phyloP scores from a whole-genome alignment of 1,139 yeast genomes.

The Sugiyamaella grinbergsii region DNA sequence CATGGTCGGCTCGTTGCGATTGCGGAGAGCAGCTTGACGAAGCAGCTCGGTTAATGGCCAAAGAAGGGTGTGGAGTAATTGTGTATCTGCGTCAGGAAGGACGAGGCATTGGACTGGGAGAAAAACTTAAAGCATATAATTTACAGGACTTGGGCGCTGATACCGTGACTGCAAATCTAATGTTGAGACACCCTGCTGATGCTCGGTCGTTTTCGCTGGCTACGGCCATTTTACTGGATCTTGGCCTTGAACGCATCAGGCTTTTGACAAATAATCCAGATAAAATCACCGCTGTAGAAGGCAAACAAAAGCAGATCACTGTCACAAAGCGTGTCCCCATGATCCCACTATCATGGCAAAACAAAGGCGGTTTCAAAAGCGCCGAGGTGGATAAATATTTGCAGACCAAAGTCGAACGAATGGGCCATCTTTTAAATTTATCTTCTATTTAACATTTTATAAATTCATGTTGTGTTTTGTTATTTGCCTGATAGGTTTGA shows the following conservation, averaged over 20 bases:
- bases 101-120: slow-evolving; percentile 96
- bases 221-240: slow-evolving; percentile 84
- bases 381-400: slow-evolving; percentile 90
- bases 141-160: slow-evolving; percentile 98
- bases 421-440: slow-evolving; percentile 78
- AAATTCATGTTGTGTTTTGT: background rate
- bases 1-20: slow-evolving; percentile 98
- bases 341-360: slow-evolving; percentile 93
- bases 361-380: slow-evolving; percentile 69
- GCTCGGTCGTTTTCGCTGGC: slow-evolving; percentile 91
- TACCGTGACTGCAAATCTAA: slow-evolving; percentile 92
- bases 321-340: slow-evolving; percentile 91
- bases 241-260: slow-evolving; percentile 72
- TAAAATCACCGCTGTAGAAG: slow-evolving; percentile 92
- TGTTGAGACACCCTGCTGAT: slow-evolving; percentile 96
- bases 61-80: slow-evolving; percentile 85
- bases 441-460: slow-evolving; percentile 2
- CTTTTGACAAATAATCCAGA: slow-evolving; percentile 95
- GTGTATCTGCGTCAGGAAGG: slow-evolving; percentile 98
- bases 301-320: slow-evolving; percentile 65
- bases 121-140: slow-evolving; percentile 94
- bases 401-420: slow-evolving; percentile 89
- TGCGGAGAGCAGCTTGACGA: slow-evolving; percentile 99
- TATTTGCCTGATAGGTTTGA: too few species aligned
- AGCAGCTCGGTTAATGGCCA: slow-evolving; percentile 92